Conservation (phyloP, 371 early-diverging fungal genomes). For the Phascolomyces articulosus region DNA sequence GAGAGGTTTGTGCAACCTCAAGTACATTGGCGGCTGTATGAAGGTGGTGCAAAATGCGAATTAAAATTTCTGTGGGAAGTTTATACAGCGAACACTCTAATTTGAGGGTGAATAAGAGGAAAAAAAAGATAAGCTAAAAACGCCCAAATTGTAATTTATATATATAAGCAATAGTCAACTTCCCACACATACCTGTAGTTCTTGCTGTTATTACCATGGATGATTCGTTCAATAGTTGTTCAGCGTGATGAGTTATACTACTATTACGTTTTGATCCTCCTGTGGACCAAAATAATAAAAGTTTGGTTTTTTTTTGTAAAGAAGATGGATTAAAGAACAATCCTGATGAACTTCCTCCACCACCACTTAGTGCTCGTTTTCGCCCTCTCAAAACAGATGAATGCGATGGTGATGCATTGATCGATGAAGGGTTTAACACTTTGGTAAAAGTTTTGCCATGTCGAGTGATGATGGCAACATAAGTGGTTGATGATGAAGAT, state of each 20-base stretch:
- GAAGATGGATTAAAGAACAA: background rate
- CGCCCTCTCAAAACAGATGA: background rate
- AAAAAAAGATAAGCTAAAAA: too few relatives aligned
- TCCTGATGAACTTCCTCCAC: background rate
- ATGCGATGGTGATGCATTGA: background rate
- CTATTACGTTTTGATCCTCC: background rate
- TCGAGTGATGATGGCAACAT: constrained; percentile 12
- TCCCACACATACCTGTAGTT: too few relatives aligned
- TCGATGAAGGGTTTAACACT: constrained; percentile 3
- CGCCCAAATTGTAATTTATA: too few relatives aligned
- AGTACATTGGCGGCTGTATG: constrained; percentile 20
- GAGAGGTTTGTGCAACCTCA: constrained; percentile 24
- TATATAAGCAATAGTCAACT: too few relatives aligned
- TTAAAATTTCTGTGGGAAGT: constrained; percentile 34
- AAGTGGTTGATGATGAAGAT: constrained; percentile 1
- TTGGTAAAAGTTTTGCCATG: constrained; percentile 10
- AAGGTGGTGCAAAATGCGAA: constrained; percentile 22
- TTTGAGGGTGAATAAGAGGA: too few relatives aligned
- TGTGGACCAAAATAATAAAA: background rate
- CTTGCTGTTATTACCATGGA: background rate
- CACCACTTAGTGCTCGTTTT: constrained; percentile 6
- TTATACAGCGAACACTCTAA: background rate
- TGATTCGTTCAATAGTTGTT: background rate
- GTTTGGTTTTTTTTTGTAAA: constrained; percentile 2
- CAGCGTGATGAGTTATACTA: too few relatives aligned